Percentiles rank a stretch among this genome's conserved stretches.
Conservation (phyloP, 2,329 filamentous ascomycete genomes). For the Fusarium sororula region DNA sequence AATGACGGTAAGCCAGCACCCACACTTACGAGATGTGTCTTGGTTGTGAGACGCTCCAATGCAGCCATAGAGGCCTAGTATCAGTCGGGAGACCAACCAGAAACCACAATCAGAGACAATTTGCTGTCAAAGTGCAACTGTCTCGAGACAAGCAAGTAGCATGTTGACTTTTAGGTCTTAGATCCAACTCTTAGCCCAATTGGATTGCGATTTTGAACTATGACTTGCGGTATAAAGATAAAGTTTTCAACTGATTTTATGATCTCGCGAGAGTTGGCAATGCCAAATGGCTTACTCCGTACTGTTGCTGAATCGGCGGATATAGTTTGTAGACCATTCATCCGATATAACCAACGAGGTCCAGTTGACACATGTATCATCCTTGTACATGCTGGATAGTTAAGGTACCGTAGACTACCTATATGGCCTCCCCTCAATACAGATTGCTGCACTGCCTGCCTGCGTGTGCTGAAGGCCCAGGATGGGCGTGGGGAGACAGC, state of each 20-base stretch:
- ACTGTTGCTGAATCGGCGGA: not conserved
- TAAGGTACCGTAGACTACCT: not conserved
- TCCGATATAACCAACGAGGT: not conserved
- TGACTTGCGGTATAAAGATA: not conserved
- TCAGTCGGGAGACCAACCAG: not conserved
- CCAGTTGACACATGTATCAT: not conserved
- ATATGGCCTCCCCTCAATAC: not conserved
- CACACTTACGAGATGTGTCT: slow-evolving; percentile 19
- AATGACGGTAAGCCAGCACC: not conserved
- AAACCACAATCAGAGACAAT: slow-evolving; percentile 3
- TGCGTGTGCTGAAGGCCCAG: slow-evolving; percentile 8
- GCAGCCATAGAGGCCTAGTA: slow-evolving; percentile 12
- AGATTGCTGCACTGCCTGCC: slow-evolving; percentile 7
- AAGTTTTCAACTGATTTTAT: not conserved
- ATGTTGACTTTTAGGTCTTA: not conserved
- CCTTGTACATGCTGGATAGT: not conserved
- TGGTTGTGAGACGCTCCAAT: slow-evolving; percentile 25
- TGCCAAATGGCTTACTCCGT: not conserved
- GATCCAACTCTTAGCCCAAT: not conserved
- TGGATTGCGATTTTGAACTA: not conserved
- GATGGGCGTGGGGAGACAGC: slow-evolving; percentile 17
- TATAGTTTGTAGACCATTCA: not conserved
- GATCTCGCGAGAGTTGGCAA: not conserved
- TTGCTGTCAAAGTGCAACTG: slow-evolving; percentile 19
- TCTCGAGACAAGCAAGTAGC: not conserved